A percentile compares a stretch with the other conserved stretches of the same genome.
phyloP scores from a whole-genome alignment of 371 early-diverging fungal species.

The Haplosporangium sp. region DNA sequence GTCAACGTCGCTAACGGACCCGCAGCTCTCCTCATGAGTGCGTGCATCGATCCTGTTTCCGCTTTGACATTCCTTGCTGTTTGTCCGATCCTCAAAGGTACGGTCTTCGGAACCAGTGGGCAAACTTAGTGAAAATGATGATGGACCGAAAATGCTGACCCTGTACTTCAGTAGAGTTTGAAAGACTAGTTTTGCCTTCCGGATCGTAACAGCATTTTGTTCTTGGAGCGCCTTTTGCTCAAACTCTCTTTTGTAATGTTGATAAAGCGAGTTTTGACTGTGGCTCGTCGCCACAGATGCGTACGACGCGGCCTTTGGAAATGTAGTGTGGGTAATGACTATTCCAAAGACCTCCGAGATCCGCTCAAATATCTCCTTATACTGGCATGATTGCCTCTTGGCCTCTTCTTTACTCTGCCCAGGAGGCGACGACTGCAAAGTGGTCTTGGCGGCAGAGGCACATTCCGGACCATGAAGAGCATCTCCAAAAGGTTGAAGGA shows the following conservation, averaged over 20 bases:
- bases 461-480: constrained; percentile 1
- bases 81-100: background rate
- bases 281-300: background rate
- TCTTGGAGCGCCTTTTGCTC: constrained; percentile 21
- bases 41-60: background rate
- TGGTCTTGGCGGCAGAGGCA: background rate
- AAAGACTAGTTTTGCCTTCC: constrained; percentile 12
- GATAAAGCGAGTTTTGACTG: constrained; percentile 19
- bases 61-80: background rate
- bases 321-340: constrained; percentile 1
- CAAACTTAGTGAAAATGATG: background rate
- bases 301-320: background rate
- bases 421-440: background rate
- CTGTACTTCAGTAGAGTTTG: constrained; percentile 13
- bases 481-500: constrained; percentile 12
- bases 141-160: constrained; percentile 17
- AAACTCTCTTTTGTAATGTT: constrained; percentile 23
- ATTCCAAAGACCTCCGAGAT: constrained; percentile 8
- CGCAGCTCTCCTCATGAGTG: background rate
- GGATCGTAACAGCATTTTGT: background rate
- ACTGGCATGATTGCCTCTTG: background rate
- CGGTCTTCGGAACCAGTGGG: background rate
- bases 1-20: background rate
- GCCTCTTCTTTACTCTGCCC: background rate
- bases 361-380: constrained; percentile 3